These are phyloP conservation scores for Kazachstania sp. DNA, from an alignment of 1,139 yeast genomes.

Conservation along the genomic window DNA sequence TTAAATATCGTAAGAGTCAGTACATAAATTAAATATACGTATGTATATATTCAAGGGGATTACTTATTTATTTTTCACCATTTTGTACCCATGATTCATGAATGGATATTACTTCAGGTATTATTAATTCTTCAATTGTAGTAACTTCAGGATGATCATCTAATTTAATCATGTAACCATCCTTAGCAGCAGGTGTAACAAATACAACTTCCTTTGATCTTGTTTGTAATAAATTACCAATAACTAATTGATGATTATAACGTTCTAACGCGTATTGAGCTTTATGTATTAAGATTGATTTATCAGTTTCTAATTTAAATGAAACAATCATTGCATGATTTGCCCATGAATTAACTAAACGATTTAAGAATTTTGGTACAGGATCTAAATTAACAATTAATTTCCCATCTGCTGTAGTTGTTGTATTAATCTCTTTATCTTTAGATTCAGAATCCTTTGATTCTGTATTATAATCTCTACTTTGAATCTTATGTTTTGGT, in stretches of 20 bases:
- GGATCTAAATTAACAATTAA: conserved; percentile 82
- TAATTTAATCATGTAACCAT: conserved; percentile 46
- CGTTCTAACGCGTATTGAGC: conserved; percentile 70
- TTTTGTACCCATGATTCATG: conserved; percentile 54
- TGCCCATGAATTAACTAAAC: conserved; percentile 91
- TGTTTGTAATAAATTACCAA: conserved; percentile 86
- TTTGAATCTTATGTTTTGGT: conserved; percentile 92
- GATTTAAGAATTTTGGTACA: conserved; percentile 87
- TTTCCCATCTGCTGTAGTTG: conserved; percentile 43
- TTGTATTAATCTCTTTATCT: conserved; percentile 9
- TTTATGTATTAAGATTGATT: conserved; percentile 57
- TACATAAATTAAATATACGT: background rate
- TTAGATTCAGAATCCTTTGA: background rate
- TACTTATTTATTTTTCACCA: background rate
- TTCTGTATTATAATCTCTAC: conserved; percentile 41
- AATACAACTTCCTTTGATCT: conserved; percentile 84
- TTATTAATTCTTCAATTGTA: conserved; percentile 42
- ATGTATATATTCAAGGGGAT: too few relatives aligned
- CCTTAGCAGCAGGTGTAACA: conserved; percentile 45
- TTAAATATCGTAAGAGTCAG: background rate
- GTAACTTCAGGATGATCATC: conserved; percentile 21
- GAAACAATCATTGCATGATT: conserved; percentile 91
- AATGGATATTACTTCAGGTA: conserved; percentile 59
- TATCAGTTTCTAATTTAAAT: conserved; percentile 90
- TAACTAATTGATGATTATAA: conserved; percentile 87